A percentile compares a stretch with the other conserved stretches of the same genome.
Conservation (phyloP, 2,329 filamentous ascomycete genomes). For the Aspergillus viridinutans region DNA sequence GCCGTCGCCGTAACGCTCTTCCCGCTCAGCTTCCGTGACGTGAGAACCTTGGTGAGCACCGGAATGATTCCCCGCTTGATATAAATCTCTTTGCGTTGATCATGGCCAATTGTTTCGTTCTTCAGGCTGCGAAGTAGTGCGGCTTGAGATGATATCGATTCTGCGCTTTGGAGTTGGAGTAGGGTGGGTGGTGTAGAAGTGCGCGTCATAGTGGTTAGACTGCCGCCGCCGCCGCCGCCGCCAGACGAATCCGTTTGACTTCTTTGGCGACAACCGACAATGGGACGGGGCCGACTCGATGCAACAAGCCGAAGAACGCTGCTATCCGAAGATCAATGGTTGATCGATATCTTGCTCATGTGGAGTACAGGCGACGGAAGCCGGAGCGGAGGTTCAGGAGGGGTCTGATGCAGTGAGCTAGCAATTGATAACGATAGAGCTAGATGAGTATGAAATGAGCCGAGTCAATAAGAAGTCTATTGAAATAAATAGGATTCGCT, state of each 20-base stretch:
- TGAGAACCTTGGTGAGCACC: slow-evolving; percentile 48
- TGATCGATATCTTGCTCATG: neutral
- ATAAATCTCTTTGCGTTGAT: slow-evolving; percentile 78
- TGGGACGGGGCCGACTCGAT: neutral
- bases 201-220: slow-evolving; percentile 50
- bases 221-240: slow-evolving; percentile 31
- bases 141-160: slow-evolving; percentile 39
- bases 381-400: neutral
- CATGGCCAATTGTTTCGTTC: slow-evolving; percentile 84
- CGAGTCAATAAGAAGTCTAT: neutral
- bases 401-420: neutral
- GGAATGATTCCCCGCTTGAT: slow-evolving; percentile 63
- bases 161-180: slow-evolving; percentile 54
- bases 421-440: neutral
- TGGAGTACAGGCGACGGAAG: neutral
- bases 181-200: slow-evolving; percentile 52
- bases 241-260: slow-evolving; percentile 6
- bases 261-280: neutral
- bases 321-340: neutral
- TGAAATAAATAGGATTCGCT: neutral
- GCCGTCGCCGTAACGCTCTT: slow-evolving; percentile 25
- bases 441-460: neutral
- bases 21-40: slow-evolving; percentile 40
- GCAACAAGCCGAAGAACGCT: neutral
- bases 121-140: slow-evolving; percentile 69